Base-by-base conservation (phyloP, 176 grass and related monocot genomes). In the Echinochloa phyllopogon region DNA sequence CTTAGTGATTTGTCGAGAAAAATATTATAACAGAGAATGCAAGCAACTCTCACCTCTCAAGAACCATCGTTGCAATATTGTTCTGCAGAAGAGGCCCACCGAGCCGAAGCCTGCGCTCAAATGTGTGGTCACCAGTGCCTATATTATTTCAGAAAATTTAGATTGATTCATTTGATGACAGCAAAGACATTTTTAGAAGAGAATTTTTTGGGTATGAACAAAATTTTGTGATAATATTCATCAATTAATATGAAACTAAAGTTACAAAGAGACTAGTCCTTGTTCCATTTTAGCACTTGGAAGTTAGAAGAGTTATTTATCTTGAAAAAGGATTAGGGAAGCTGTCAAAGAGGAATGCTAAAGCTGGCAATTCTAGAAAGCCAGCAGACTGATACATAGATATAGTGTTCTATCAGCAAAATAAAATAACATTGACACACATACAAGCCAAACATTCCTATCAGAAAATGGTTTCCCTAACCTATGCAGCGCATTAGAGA, bases 31-130 rank as follows among this genome's bases (percentile, higher is more conserved):
- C 36, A 60, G 74, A 75, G 13, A 53, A 52, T 33, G 18, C 20
- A 77, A 72, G 72, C 12, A 90, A 87, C 55, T 27, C 82, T 94
- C 79, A 98, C 96, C 96, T 98, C 89, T 98, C 96, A 81, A 98
- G 96, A 69, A 98, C 96, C 93, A 98, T 98, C 68, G 96, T 98
- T 83, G 96, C 96, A 45, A 98, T 95, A 78, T 98, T 98, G 76
- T 95, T 79, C 70, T 95, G 95, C 74, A 95, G 78, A 90, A 98
- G 91, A 66, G 93, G 93, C 3, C 85, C 93, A 72, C 93, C 96
- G 42, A 98, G 93, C 24, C 83, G 84, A 67, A 98, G 87, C 65
- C 96, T 95, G 83, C 96, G 88, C 79, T 98, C 93, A 78, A 98
- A 98, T 68, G 96, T 95, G 77, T 95, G 93, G 84, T 98, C 91